Percentiles rank a stretch among this genome's conserved stretches.
Evolutionary conservation across 192 early-diverging fungal genomes (phyloP).

Genomic region (Linnemannia elongata): DNA sequence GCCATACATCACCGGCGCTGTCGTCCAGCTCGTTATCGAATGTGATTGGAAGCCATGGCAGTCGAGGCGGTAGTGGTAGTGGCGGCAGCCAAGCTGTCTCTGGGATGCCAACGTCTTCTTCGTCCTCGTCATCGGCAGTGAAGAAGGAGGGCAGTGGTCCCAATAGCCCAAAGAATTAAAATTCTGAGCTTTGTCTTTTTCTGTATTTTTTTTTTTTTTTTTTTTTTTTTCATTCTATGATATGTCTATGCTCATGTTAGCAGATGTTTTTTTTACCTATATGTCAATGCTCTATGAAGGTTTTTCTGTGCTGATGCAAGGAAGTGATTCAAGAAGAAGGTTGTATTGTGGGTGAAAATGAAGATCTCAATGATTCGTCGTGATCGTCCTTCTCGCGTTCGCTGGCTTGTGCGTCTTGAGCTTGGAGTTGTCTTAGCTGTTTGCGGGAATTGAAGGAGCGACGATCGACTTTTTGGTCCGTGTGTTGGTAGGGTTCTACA

Average conservation of each 20-base stretch:
- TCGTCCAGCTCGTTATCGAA: constrained; percentile 1
- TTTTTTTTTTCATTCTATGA: neutral
- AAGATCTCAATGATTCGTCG: no score
- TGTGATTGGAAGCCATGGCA: neutral
- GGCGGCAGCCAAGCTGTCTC: neutral
- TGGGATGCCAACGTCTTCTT: constrained; percentile 1
- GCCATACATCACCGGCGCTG: neutral
- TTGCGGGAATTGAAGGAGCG: constrained; percentile 35
- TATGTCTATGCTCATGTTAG: neutral
- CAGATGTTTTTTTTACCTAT: no score
- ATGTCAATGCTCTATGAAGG: no score
- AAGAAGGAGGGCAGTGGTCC: constrained; percentile 26
- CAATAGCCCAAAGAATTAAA: constrained; percentile 9
- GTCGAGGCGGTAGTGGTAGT: neutral
- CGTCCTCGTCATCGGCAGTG: constrained; percentile 2
- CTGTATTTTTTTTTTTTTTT: neutral
- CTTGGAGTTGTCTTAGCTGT: constrained; percentile 25
- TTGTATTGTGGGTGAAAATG: no score
- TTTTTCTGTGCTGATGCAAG: no score
- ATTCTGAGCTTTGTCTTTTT: constrained; percentile 8
- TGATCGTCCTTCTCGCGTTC: no score
- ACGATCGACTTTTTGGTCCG: constrained; percentile 24
- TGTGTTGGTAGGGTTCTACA: constrained; percentile 23
- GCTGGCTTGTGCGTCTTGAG: neutral
- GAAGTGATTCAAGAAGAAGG: no score